Conservation (phyloP, 768 basidiomycete genomes). For the Mycena galericulata region DNA sequence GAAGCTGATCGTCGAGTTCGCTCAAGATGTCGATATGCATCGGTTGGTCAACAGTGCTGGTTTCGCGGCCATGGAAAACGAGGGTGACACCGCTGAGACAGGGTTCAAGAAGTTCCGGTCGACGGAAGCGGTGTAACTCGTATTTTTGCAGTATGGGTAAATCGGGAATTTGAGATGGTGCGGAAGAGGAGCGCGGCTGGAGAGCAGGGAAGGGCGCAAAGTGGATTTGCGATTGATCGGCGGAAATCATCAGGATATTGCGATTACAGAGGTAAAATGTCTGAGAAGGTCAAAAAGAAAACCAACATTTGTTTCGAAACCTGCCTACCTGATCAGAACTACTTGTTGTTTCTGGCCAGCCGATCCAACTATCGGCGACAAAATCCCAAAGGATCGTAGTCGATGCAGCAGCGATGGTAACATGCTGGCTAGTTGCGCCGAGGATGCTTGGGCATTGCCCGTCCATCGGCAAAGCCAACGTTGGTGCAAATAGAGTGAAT, state of each 20-base stretch:
- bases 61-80: conserved; percentile 29
- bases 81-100: conserved; percentile 29
- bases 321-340: conserved; percentile 20
- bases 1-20: neutral
- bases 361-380: conserved; percentile 24
- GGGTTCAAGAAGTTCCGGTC: neutral
- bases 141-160: neutral
- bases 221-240: conserved; percentile 6
- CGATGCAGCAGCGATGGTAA: neutral
- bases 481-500: conserved; percentile 4
- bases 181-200: conserved; percentile 1
- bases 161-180: neutral
- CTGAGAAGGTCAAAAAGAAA: neutral
- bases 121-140: neutral
- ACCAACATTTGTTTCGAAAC: neutral
- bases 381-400: conserved; percentile 25
- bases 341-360: conserved; percentile 10
- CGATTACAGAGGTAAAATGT: conserved; percentile 27
- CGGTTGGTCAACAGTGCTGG: conserved; percentile 2
- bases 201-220: conserved; percentile 6
- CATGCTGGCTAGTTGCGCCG: conserved; percentile 21
- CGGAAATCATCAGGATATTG: conserved; percentile 9
- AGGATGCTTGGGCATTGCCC: neutral
- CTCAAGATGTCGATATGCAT: conserved; percentile 27
- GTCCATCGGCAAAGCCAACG: conserved; percentile 9